These are phyloP conservation scores for Sinapis alba DNA, from an alignment of 441 rosid species.

Conservation along the genomic window DNA sequence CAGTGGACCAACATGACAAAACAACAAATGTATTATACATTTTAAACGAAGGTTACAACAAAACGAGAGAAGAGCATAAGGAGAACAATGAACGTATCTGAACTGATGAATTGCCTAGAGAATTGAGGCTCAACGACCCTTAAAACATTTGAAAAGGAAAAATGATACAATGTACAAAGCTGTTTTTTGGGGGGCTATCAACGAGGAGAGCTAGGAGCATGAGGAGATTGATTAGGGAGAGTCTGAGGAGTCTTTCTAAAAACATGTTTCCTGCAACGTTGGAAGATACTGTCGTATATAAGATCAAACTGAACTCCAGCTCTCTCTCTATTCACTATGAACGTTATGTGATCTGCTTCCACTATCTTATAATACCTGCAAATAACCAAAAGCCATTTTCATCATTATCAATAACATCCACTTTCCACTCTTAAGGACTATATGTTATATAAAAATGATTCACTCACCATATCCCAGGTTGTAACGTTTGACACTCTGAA, in stretches of 20 bases:
- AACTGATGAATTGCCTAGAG: conserved; percentile 25
- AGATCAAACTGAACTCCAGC: conserved; percentile 91
- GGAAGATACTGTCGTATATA: conserved; percentile 83
- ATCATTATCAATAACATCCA: background rate
- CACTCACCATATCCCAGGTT: conserved; percentile 89
- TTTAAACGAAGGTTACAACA: background rate
- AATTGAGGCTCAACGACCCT: conserved; percentile 16
- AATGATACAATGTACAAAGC: conserved; percentile 25
- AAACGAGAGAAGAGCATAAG: background rate
- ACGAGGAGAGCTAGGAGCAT: conserved; percentile 27
- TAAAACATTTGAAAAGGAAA: background rate
- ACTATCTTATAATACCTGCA: conserved; percentile 96
- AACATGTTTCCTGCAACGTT: conserved; percentile 87
- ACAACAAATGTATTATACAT: background rate
- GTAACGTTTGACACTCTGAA: conserved; percentile 64
- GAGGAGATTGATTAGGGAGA: conserved; percentile 54
- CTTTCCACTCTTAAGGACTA: background rate
- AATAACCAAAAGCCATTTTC: background rate
- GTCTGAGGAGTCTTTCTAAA: conserved; percentile 64
- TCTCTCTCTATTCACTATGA: conserved; percentile 86
- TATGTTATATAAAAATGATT: background rate
- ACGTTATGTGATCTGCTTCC: conserved; percentile 88
- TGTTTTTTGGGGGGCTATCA: background rate
- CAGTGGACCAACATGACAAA: background rate
- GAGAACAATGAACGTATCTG: conserved; percentile 10